Evolutionary conservation across 257 asterid genomes (phyloP), one percentile per base, ranked within the genome.

Genomic region (Lithospermum erythrorhizon): DNA sequence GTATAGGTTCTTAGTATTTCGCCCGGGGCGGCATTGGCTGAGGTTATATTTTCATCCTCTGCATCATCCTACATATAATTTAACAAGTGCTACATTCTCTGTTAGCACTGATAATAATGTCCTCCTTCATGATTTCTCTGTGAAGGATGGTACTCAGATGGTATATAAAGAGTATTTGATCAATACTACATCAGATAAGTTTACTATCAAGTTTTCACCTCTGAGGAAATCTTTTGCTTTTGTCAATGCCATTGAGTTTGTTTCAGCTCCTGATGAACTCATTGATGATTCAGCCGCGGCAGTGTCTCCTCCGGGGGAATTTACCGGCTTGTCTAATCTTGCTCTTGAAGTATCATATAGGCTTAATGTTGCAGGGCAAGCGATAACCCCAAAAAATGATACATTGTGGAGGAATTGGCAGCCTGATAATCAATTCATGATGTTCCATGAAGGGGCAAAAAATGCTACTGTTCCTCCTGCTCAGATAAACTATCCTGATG

Each of bases 181-280:
- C 53, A 91, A 87, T 61, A 61, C 80, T 61, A 83, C 87, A 21
- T 74, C 95, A 3, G 76, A 76, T 51, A 61, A 66, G 19, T 71
- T 91, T 65, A 85, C 96, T 11, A 86, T 88, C 47, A 85, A 64
- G 30, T 87, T 91, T 65, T 82, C 91, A 0, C 96, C 98, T 2
- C 67, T 81, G 84, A 85, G 69, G 66, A 80, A 82, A 3, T 83
- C 94, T 2, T 62, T 69, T 14, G 95, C 96, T 0, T 90, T 83
- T 74, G 57, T 90, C 80, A 90, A 90, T 27, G 96, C 91, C 6
- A 71, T 90, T 25, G 96, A 90, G 85, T 67, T 90, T 35, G 88
- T 90, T 57, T 87, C 98, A 0, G 87, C 94, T 13, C 98, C 98
- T 0, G 75, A 79, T 14, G 76, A 77, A 7, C 89, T 90, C 30